Percentiles rank a stretch among this genome's conserved stretches.
Conservation (phyloP, 352 stramenopile species). For the Phytophthora fragariae region DNA sequence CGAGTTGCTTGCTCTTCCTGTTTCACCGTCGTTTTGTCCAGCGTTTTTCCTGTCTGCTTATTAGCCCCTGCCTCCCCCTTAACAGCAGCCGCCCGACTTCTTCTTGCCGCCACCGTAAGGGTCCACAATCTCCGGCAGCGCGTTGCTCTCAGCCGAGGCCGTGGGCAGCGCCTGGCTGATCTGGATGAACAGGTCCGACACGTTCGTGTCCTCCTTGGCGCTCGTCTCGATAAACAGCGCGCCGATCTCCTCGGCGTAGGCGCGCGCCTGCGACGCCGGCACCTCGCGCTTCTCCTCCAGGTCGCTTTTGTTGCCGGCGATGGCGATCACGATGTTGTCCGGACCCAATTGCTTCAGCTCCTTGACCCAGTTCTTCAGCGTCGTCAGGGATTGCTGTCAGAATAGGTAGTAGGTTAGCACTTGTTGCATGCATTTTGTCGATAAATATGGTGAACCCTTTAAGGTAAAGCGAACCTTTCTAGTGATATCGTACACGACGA, state of each 20-base stretch:
- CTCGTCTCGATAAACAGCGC: constrained; percentile 95
- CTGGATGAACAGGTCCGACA: constrained; percentile 94
- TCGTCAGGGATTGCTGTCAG: constrained; percentile 89
- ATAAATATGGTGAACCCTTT: neutral
- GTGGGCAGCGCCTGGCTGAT: constrained; percentile 86
- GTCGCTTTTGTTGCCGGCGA: constrained; percentile 96
- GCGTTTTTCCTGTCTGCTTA: constrained; percentile 6
- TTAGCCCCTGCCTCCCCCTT: constrained; percentile 6
- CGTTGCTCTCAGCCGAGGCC: constrained; percentile 79
- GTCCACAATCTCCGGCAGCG: constrained; percentile 86
- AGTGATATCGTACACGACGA: constrained; percentile 99
- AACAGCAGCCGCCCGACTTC: constrained; percentile 86
- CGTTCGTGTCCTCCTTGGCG: constrained; percentile 94
- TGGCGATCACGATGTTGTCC: constrained; percentile 95
- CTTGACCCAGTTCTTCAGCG: constrained; percentile 96
- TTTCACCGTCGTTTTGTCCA: constrained; percentile 1
- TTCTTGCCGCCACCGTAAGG: constrained; percentile 86
- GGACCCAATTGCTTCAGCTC: constrained; percentile 93
- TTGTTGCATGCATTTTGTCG: neutral
- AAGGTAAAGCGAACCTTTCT: constrained; percentile 66
- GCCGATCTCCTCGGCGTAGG: constrained; percentile 94
- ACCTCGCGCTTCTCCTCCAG: constrained; percentile 92
- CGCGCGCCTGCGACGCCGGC: constrained; percentile 79
- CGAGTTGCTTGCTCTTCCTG: constrained; percentile 21
- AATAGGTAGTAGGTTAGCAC: constrained; percentile 5